Conservation (phyloP, 225 moss, liverwort and hornwort genomes). For the Pseudisothecium myosuroides region DNA sequence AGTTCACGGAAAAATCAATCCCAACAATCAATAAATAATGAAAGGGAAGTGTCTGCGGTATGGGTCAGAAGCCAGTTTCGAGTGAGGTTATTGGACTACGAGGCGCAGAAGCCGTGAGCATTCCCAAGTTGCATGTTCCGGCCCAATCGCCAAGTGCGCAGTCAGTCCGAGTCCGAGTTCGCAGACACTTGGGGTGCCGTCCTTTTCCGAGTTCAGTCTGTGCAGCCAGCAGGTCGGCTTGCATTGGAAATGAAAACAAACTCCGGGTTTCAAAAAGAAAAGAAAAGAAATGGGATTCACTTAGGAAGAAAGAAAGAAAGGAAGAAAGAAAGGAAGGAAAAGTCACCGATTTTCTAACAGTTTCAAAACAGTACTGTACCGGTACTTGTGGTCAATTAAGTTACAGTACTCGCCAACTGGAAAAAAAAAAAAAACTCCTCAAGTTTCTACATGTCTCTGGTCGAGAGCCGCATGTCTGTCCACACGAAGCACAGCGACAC, state of each 20-base stretch:
- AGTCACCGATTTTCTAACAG: not conserved
- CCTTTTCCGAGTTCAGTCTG: not conserved
- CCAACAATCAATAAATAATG: not conserved
- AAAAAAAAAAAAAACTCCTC: too few species aligned
- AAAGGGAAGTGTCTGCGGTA: not conserved
- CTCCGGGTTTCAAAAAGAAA: too few species aligned
- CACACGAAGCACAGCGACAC: not conserved
- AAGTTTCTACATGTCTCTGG: not conserved
- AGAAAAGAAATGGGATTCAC: too few species aligned
- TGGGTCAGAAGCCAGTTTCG: not conserved
- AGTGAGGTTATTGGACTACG: not conserved
- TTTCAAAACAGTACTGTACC: too few species aligned
- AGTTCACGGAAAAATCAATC: not conserved
- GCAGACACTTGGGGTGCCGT: not conserved
- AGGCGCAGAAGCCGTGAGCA: not conserved
- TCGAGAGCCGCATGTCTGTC: not conserved
- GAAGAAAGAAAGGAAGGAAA: not conserved
- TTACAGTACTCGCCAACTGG: too few species aligned
- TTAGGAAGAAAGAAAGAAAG: too few species aligned
- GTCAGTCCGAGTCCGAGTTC: too few species aligned
- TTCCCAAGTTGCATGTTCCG: not conserved
- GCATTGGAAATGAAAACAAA: too few species aligned
- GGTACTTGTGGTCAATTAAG: too few species aligned
- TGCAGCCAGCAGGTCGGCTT: not conserved
- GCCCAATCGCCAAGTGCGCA: too few species aligned